Base-by-base conservation (phyloP, 169 alveolate species). In the Neospora caninum region DNA sequence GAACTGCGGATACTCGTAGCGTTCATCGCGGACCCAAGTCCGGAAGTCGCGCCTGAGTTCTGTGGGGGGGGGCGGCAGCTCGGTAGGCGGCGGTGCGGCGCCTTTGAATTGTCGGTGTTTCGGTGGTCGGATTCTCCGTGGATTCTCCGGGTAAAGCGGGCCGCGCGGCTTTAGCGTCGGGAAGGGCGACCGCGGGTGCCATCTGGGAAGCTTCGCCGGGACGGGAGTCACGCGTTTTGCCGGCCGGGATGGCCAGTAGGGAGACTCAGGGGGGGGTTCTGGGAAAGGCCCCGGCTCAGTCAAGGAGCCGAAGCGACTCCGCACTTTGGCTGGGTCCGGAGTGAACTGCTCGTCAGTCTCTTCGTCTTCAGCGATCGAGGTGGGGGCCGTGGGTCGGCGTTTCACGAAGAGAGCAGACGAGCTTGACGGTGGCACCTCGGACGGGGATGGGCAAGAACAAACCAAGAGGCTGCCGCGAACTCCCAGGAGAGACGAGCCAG, bases 1-100 rank as follows among this genome's bases (percentile, higher is more conserved):
- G 89, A 82, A 82, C 89, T 82, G 89, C 6, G 89, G 89, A 42
- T 82, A 82, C 36, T 82, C 41, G 64, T 82, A 82, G 89, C 38
- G 89, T 6, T 29, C 41, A 29, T 39, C 64, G 20, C 89, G 53
- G 36, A 82, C 89, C 89, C 89, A 82, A 16, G 53, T 42, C 36
- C 64, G n/a, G 89, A 41, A 82, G 89, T 82, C 27, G 20, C 67
- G n/a, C 67, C 25, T 13, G 39, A 82, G 89, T 2, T 82, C 67
- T 18, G 67, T 7, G 38, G 67, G 69, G n/a, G 53, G 29, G 6
- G n/a, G 41, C 29, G 89, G 89, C 31, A 82, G 89, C 13, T 29
- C 53, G 27, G 6, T 6, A 42, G 67, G 64, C 89, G 89, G 86
- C 86, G 86, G 86, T 16, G 86, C 86, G 4, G 29, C 41, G 54